A percentile compares a stretch with the other conserved stretches of the same genome.
These are phyloP conservation scores for Capronia epimyces DNA, from an alignment of 2,329 filamentous ascomycete species.

Conservation along the genomic window DNA sequence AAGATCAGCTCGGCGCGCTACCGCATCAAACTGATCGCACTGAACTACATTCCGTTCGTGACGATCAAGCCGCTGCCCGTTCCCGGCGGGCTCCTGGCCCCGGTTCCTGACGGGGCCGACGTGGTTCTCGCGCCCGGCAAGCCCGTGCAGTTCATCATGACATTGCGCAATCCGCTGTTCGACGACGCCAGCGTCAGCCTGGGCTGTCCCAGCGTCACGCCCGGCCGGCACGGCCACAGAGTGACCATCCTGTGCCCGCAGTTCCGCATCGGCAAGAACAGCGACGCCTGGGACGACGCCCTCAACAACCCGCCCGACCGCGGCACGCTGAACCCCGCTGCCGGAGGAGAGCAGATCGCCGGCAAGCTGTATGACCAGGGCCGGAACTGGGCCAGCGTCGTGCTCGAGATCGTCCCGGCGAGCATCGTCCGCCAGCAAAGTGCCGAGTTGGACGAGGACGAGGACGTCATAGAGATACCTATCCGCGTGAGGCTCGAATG, in stretches of 20 bases:
- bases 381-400: conserved; percentile 89
- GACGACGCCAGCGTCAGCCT: conserved; percentile 82
- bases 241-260: conserved; percentile 92
- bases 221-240: conserved; percentile 67
- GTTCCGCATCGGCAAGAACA: conserved; percentile 90
- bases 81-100: conserved; percentile 29
- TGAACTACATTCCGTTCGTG: conserved; percentile 80
- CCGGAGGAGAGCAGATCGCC: conserved; percentile 64
- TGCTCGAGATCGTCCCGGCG: conserved; percentile 77
- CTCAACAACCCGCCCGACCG: conserved; percentile 42
- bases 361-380: conserved; percentile 96
- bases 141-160: conserved; percentile 74
- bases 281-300: conserved; percentile 90
- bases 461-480: conserved; percentile 76
- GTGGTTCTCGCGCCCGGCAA: conserved; percentile 47
- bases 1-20: conserved; percentile 86
- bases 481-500: conserved; percentile 91
- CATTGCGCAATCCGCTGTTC: conserved; percentile 90
- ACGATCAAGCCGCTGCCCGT: conserved; percentile 53
- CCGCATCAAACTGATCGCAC: conserved; percentile 84
- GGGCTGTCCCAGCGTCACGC: conserved; percentile 73
- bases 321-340: conserved; percentile 34
- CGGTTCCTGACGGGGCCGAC: conserved; percentile 33
- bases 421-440: conserved; percentile 26
- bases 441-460: conserved; percentile 46